Base-by-base conservation (phyloP, 208 protist genomes). In the Acanthamoeba royreba region DNA sequence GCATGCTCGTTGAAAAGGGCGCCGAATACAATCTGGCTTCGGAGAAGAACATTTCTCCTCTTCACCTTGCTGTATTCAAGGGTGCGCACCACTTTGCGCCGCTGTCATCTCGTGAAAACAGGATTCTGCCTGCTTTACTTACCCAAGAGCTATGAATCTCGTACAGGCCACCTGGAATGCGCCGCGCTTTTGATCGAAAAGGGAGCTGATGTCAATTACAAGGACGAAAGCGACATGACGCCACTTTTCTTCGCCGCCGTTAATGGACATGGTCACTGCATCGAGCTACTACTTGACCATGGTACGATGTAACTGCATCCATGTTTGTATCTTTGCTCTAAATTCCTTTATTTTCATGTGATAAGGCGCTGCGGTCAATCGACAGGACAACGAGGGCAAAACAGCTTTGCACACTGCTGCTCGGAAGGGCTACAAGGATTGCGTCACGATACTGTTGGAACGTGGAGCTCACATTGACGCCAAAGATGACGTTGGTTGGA, bases 191-290 rank as follows among this genome's bases (percentile, higher is more conserved):
- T 89, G 40, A 7, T 89, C 8, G 81, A 89, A 17, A 53, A 89
- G 28, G 81, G 81, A 4, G 81, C 81, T 28, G 81, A 89, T 19
- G 81, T 89, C 11, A 61, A 89, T 31, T 89, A 89, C 38, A 89
- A 61, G 49, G 81, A 89, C 49, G 81, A 89, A 33, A 89, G 49
- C 49, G 81, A 89, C 15, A 89, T 89, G 81, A 89, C 81, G 28
- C 81, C 81, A 17, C 38, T 89, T 15, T 89, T 89, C 38, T 89
- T 89, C n/a, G 81, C 81, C n/a, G 81, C 81, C n/a, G 81, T 89
- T 13, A 89, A 89, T 63, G 81, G 81, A 8, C 81, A 89, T 28
- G 31, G 11, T 28, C 31, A 49, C n/a, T 89, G 81, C 81, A 89
- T 89, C n/a, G 81, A 53, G 22, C 81, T 89, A 22, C 47, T 89